phyloP scores from a whole-genome alignment of 768 basidiomycete genomes.

The Termitomyces eurrhizus region DNA sequence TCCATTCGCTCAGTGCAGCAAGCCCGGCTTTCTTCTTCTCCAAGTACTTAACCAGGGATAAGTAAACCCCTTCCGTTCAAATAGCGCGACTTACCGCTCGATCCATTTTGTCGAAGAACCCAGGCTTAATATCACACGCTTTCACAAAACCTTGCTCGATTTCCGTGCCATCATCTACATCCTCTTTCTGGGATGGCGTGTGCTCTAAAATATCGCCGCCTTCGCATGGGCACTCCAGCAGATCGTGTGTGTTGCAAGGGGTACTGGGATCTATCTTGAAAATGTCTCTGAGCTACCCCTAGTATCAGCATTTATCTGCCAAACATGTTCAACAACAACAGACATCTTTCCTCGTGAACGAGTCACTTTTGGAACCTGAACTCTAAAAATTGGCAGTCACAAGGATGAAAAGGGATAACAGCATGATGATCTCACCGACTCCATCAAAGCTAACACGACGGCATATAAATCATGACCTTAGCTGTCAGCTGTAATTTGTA shows the following conservation, averaged over 20 bases:
- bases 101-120: constrained; percentile 42
- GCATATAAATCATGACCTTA: neutral
- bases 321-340: constrained; percentile 5
- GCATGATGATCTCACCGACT: constrained; percentile 43
- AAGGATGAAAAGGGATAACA: neutral
- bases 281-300: constrained; percentile 76
- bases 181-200: constrained; percentile 21
- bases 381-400: constrained; percentile 23
- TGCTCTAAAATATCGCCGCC: constrained; percentile 19
- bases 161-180: constrained; percentile 20
- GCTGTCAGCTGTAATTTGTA: neutral
- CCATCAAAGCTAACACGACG: constrained; percentile 57
- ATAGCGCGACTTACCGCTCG: constrained; percentile 40
- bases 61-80: constrained; percentile 7
- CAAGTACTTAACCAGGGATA: constrained; percentile 42
- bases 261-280: constrained; percentile 83
- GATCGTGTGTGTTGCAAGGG: constrained; percentile 87
- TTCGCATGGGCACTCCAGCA: constrained; percentile 77
- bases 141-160: constrained; percentile 51
- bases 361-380: constrained; percentile 65
- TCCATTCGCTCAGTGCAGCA: constrained; percentile 77
- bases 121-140: constrained; percentile 58
- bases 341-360: constrained; percentile 87
- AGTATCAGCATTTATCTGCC: neutral
- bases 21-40: constrained; percentile 67